A percentile compares a stretch with the other conserved stretches of the same genome.
These are phyloP conservation scores for Nannizziopsis arthrosporioides DNA, from an alignment of 2,329 filamentous ascomycete genomes.

Conservation along the genomic window DNA sequence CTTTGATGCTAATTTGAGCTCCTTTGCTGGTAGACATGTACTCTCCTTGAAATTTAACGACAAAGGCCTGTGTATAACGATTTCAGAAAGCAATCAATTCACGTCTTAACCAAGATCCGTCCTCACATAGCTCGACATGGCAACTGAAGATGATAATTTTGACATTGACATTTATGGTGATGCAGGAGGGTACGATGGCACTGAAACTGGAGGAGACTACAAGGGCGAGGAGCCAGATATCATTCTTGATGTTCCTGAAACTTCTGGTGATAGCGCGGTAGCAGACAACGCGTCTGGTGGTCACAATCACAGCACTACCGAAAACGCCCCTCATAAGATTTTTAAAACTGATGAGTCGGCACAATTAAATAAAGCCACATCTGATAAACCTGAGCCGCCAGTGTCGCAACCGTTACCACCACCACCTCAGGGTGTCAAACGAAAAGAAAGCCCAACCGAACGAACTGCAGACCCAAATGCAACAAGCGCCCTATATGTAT, in stretches of 20 bases:
- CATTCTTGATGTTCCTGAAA: constrained; percentile 29
- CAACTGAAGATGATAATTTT: constrained; percentile 55
- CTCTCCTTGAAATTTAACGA: constrained; percentile 26
- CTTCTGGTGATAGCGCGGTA: constrained; percentile 21
- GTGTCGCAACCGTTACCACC: constrained; percentile 27
- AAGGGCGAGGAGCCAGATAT: constrained; percentile 33
- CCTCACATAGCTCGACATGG: constrained; percentile 30
- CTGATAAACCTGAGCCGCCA: constrained; percentile 2
- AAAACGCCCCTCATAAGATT: constrained; percentile 20
- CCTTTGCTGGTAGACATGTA: constrained; percentile 34
- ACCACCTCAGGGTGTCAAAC: constrained; percentile 48
- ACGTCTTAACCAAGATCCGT: constrained; percentile 21
- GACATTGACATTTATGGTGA: constrained; percentile 61
- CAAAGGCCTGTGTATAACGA: constrained; percentile 31
- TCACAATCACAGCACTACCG: constrained; percentile 18
- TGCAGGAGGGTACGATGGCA: constrained; percentile 37
- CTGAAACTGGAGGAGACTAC: constrained; percentile 38
- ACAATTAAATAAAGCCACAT: constrained; percentile 12
- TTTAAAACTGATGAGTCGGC: constrained; percentile 17
- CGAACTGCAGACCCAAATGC: constrained; percentile 48
- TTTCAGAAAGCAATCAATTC: constrained; percentile 26
- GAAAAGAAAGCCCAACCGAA: constrained; percentile 48
- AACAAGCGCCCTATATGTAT: constrained; percentile 65
- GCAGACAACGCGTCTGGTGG: constrained; percentile 19
- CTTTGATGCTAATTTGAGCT: constrained; percentile 29